Conservation (phyloP, 2,329 filamentous ascomycete genomes). For the Onygenales sp. region DNA sequence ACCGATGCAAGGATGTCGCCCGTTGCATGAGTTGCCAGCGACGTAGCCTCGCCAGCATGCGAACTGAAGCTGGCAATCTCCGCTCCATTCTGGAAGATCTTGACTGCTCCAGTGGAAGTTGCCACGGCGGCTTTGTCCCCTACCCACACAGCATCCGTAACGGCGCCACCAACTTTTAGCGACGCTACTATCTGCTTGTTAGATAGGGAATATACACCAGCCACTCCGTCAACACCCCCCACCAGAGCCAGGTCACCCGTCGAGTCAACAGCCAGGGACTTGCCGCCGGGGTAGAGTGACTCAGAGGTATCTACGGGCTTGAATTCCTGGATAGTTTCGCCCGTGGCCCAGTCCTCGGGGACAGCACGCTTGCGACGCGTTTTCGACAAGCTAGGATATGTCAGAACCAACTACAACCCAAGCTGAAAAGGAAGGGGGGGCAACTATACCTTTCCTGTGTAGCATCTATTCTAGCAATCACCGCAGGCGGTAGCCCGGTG, state of each 20-base stretch:
- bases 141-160: constrained; percentile 53
- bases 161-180: constrained; percentile 53
- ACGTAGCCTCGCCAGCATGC: constrained; percentile 73
- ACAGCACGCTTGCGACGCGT: constrained; percentile 81
- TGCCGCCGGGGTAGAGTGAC: constrained; percentile 50
- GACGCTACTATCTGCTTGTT: constrained; percentile 65
- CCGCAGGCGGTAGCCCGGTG: constrained; percentile 61
- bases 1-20: constrained; percentile 77
- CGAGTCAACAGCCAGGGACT: constrained; percentile 48
- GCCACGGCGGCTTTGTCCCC: constrained; percentile 61
- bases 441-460: constrained; percentile 65
- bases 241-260: constrained; percentile 60
- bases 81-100: constrained; percentile 64
- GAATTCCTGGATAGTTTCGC: constrained; percentile 58
- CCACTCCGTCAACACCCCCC: constrained; percentile 64
- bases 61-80: constrained; percentile 63
- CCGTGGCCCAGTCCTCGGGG: constrained; percentile 74
- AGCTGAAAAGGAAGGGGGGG: background rate
- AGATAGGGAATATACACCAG: constrained; percentile 69
- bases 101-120: constrained; percentile 67
- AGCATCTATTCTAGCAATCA: constrained; percentile 65
- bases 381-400: constrained; percentile 60
- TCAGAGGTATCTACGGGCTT: constrained; percentile 46
- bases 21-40: constrained; percentile 71
- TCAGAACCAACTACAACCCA: constrained; percentile 7